Evolutionary conservation across 371 early-diverging fungal genomes (phyloP).

Genomic region (Syncephalis fuscata): DNA sequence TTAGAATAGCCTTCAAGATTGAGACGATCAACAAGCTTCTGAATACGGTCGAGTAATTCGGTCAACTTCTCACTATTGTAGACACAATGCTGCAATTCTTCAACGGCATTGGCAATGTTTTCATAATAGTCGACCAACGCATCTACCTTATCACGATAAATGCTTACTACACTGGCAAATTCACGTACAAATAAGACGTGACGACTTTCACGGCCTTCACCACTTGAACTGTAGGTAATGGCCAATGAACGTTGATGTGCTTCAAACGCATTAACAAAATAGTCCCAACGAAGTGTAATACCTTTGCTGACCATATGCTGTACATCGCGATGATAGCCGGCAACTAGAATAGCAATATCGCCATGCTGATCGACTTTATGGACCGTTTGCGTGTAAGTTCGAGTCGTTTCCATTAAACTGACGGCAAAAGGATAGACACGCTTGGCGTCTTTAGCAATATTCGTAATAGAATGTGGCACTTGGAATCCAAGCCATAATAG

Average conservation of each 20-base stretch:
- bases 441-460: constrained; percentile 90
- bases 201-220: constrained; percentile 60
- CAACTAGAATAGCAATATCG: constrained; percentile 63
- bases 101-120: constrained; percentile 57
- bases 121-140: constrained; percentile 62
- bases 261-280: constrained; percentile 76
- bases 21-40: constrained; percentile 77
- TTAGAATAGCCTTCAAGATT: constrained; percentile 90
- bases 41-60: constrained; percentile 58
- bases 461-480: constrained; percentile 84
- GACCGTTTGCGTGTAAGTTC: constrained; percentile 82
- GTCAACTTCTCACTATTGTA: constrained; percentile 53
- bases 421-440: constrained; percentile 97
- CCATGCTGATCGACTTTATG: constrained; percentile 60
- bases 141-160: constrained; percentile 93
- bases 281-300: constrained; percentile 86
- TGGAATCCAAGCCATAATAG: constrained; percentile 82
- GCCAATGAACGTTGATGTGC: constrained; percentile 28
- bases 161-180: constrained; percentile 71
- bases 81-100: constrained; percentile 67
- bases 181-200: constrained; percentile 91
- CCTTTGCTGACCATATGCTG: constrained; percentile 82
- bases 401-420: constrained; percentile 82
- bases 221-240: constrained; percentile 20
- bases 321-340: constrained; percentile 81